These are phyloP conservation scores for Hemerocallis citrina DNA, from an alignment of 106 monocot species.

Conservation along the genomic window DNA sequence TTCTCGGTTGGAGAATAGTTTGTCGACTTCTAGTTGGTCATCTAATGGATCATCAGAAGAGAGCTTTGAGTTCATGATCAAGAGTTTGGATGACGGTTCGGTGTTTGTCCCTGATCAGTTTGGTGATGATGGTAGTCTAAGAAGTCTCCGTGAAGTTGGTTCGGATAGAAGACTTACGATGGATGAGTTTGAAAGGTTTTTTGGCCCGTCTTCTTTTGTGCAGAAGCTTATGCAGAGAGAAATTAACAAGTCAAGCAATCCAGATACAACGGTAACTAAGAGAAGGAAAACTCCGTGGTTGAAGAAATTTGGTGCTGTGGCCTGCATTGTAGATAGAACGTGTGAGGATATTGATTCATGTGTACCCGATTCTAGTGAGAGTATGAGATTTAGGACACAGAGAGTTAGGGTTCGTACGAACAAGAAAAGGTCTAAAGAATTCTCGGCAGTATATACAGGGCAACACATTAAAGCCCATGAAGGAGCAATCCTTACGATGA, in stretches of 20 bases:
- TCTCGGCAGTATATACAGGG: conserved; percentile 46
- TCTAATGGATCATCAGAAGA: conserved; percentile 3
- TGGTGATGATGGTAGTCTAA: conserved; percentile 15
- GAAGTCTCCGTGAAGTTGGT: conserved; percentile 21
- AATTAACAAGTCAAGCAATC: conserved; percentile 16
- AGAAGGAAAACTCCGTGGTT: conserved; percentile 52
- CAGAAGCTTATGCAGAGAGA: conserved; percentile 34
- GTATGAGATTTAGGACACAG: conserved; percentile 6
- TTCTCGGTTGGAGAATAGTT: conserved; percentile 2
- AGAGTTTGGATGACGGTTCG: conserved; percentile 20
- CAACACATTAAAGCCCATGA: conserved; percentile 61
- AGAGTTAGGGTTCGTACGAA: conserved; percentile 30
- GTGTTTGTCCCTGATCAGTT: conserved; percentile 21
- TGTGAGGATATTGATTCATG: conserved; percentile 12
- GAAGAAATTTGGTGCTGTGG: conserved; percentile 37
- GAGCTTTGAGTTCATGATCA: conserved; percentile 3
- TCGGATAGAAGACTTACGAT: conserved; percentile 12
- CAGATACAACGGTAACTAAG: conserved; percentile 3
- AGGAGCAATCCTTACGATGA: conserved; percentile 65
- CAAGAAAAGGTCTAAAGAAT: conserved; percentile 52
- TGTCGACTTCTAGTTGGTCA: not conserved
- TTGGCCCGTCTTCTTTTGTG: conserved; percentile 29
- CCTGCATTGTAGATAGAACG: conserved; percentile 46
- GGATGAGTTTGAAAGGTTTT: conserved; percentile 22
- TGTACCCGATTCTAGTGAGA: conserved; percentile 5